Conservation (phyloP, 208 protist species). For the Trypanosomatidae sp. region DNA sequence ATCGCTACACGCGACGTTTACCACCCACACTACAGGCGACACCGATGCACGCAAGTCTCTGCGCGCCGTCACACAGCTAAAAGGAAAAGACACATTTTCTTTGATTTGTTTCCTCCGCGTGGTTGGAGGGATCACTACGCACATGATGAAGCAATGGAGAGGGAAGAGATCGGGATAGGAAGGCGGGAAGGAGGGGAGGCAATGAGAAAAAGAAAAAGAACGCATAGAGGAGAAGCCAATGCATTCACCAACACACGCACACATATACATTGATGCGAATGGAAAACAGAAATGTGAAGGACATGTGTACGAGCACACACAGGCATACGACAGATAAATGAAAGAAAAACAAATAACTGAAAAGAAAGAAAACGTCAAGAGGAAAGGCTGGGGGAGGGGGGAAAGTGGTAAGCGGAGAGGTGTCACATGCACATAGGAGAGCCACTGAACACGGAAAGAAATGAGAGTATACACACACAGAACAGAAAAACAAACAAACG, state of each 20-base stretch:
- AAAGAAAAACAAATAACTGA: background rate
- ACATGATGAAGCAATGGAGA: background rate
- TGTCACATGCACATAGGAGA: background rate
- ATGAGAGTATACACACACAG: constrained; percentile 1
- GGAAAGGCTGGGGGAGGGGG: no score
- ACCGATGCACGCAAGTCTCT: background rate
- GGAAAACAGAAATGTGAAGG: no score
- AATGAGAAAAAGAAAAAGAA: background rate
- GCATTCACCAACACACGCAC: background rate
- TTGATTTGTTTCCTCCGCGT: background rate
- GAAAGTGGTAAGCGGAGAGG: background rate
- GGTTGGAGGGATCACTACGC: background rate
- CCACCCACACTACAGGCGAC: background rate
- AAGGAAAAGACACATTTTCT: constrained; percentile 3
- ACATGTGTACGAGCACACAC: background rate
- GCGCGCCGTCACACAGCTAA: background rate
- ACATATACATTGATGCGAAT: background rate
- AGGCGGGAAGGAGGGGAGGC: background rate
- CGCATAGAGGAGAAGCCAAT: background rate
- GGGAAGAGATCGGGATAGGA: background rate
- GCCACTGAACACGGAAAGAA: background rate
- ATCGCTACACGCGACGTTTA: no score
- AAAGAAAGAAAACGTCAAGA: background rate
- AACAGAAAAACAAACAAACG: background rate
- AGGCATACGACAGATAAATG: background rate